Percentiles rank a stretch among this genome's conserved stretches.
These are phyloP conservation scores for Hymenoscyphus fructigenus DNA, from an alignment of 2,329 filamentous ascomycete genomes.

Conservation along the genomic window DNA sequence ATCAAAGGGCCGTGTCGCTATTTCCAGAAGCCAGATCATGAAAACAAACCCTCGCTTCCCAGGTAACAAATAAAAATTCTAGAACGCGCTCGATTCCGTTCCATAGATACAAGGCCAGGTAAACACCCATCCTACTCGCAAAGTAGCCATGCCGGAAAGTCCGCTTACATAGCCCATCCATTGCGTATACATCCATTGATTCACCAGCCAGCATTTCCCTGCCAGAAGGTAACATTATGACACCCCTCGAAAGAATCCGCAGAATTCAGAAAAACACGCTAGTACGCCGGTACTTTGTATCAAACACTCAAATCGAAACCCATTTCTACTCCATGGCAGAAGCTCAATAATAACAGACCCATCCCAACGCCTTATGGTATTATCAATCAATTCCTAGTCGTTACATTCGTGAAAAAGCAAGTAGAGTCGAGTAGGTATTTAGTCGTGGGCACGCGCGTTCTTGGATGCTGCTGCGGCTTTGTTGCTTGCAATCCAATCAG, in stretches of 20 bases:
- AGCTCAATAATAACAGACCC: neutral
- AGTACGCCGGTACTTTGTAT: too few relatives aligned
- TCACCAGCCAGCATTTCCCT: neutral
- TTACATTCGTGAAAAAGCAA: neutral
- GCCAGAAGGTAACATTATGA: neutral
- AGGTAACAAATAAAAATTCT: too few relatives aligned
- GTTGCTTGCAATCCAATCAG: conserved; percentile 27
- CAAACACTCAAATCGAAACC: too few relatives aligned
- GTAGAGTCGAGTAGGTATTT: neutral
- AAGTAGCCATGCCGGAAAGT: neutral
- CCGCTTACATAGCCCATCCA: neutral
- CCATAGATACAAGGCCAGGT: neutral
- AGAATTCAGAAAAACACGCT: neutral
- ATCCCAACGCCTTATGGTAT: neutral
- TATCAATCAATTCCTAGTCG: neutral
- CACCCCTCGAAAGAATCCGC: neutral
- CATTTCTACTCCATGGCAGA: too few relatives aligned
- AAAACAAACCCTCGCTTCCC: too few relatives aligned
- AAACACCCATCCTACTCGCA: neutral
- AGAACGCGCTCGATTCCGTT: neutral
- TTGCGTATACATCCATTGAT: too few relatives aligned
- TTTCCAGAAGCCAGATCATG: too few relatives aligned
- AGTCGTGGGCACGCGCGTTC: neutral
- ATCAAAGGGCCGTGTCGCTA: too few relatives aligned
- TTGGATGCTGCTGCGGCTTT: neutral